phyloP scores from a whole-genome alignment of 2,329 filamentous ascomycete genomes.

The Purpureocillium lavendulum region DNA sequence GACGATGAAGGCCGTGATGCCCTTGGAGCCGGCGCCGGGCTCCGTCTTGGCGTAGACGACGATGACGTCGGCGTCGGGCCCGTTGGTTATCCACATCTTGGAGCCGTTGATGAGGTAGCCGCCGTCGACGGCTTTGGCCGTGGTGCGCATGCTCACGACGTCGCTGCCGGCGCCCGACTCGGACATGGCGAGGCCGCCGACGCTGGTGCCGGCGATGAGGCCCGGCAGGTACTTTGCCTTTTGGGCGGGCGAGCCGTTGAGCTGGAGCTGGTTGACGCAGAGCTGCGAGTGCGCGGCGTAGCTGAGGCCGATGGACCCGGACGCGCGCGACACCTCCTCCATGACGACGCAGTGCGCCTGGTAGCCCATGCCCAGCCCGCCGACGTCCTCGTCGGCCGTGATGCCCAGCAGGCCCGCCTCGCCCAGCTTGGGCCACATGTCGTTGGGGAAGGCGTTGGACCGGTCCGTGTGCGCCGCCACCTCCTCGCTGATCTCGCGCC shows the following conservation, averaged over 20 bases:
- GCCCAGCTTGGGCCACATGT: constrained; percentile 91
- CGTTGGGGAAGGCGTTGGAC: constrained; percentile 77
- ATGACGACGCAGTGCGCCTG: constrained; percentile 93
- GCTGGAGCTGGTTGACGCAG: constrained; percentile 90
- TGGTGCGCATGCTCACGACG: constrained; percentile 91
- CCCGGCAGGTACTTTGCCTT: constrained; percentile 74
- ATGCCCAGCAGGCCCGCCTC: constrained; percentile 87
- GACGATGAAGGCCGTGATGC: constrained; percentile 92
- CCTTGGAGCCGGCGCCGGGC: constrained; percentile 71
- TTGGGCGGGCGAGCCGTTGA: constrained; percentile 75
- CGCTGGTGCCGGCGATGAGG: constrained; percentile 68
- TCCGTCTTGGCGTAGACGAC: constrained; percentile 97
- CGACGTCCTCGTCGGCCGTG: constrained; percentile 86
- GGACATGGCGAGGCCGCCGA: constrained; percentile 91
- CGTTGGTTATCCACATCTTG: constrained; percentile 99
- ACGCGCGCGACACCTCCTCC: constrained; percentile 88
- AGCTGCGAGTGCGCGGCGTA: constrained; percentile 95
- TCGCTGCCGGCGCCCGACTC: constrained; percentile 87
- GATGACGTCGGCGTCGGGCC: constrained; percentile 84
- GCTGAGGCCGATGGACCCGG: constrained; percentile 74
- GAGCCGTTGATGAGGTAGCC: constrained; percentile 81
- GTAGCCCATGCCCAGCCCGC: constrained; percentile 86
- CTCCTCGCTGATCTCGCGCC: constrained; percentile 78
- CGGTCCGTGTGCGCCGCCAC: constrained; percentile 77
- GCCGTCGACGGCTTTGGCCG: constrained; percentile 70